Percentiles rank a stretch among this genome's conserved stretches.
These are phyloP conservation scores for Globisporangium abappressorium DNA, from an alignment of 352 stramenopile genomes.

Conservation along the genomic window DNA sequence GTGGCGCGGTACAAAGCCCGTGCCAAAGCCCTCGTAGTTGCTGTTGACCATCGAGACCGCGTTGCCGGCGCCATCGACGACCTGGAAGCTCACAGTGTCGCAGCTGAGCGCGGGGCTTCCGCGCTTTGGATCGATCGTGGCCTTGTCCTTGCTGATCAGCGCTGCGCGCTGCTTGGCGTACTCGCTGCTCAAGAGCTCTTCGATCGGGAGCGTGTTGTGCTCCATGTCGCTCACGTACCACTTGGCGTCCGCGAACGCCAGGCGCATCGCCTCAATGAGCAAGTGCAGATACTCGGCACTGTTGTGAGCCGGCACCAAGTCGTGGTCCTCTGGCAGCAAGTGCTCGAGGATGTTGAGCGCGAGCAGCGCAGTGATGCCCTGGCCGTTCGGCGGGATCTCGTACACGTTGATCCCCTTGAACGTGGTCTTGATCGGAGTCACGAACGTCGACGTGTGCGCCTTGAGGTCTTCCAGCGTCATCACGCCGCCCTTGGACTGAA, in stretches of 20 bases:
- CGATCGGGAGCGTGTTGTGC: conserved; percentile 51
- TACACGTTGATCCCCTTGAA: conserved; percentile 90
- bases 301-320: conserved; percentile 31
- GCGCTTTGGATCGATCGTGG: conserved; percentile 50
- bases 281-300: conserved; percentile 84
- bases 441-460: conserved; percentile 85
- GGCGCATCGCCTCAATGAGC: conserved; percentile 90
- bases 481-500: conserved; percentile 57
- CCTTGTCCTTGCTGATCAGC: conserved; percentile 38
- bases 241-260: conserved; percentile 93
- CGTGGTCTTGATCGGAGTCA: conserved; percentile 86
- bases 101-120: conserved; percentile 65
- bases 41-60: conserved; percentile 98
- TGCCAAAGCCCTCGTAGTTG: conserved; percentile 97
- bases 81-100: conserved; percentile 95
- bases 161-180: conserved; percentile 63
- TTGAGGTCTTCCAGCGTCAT: conserved; percentile 86
- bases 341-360: conserved; percentile 91
- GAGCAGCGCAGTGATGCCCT: conserved; percentile 95
- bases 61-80: conserved; percentile 94
- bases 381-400: conserved; percentile 94
- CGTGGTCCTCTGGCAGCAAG: conserved; percentile 37
- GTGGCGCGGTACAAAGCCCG: conserved; percentile 89
- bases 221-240: conserved; percentile 84
- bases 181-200: conserved; percentile 72